Evolutionary conservation across 441 rosid species (phyloP), one percentile per base, ranked within the genome.

Genomic region (Erodium texanum): DNA sequence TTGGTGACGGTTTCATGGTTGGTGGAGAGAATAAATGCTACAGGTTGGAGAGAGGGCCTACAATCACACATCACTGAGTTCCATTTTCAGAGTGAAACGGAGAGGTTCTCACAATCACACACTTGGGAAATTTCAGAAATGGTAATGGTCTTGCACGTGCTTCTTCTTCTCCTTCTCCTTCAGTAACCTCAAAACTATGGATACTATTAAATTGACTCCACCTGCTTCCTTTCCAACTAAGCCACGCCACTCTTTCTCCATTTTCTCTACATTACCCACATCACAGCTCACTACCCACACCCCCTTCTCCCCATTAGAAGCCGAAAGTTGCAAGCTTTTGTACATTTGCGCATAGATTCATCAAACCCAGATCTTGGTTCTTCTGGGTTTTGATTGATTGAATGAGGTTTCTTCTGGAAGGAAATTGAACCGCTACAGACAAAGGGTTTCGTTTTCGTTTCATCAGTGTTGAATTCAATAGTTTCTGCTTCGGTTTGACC

Each of bases 21-120:
- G 59, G 59, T 52, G 59, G 59, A 52, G 59, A 7, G 59, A 52
- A 52, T 52, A 52, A 52, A 52, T 52, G 59, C 59, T n/a, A 52
- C 22, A 16, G 22, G 59, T 5, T 52, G 22, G 59, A 52, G 2
- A 52, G 7, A 52, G 59, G 59, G 9, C 59, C 59, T 52, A 52
- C 59, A 52, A 6, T 52, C 15, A 52, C 59, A 10, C 11, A 38
- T 38, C 11, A 38, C 56, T 50, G 56, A 34, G 38, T 34, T 34
- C 38, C 38, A 50, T n/a, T 50, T n/a, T 19, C 14, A 14, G 1
- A 15, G 18, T 50, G n/a, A n/a, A 50, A 14, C n/a, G 56, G 56
- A 7, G 2, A 14, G 14, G 14, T 5, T 7, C 56, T 50, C 56
- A 50, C 18, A n/a, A 50, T 50, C 56, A 50, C 56, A 50, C 56